Evolutionary conservation across 2,329 filamentous ascomycete genomes (phyloP), one percentile per base, ranked within the genome.

Genomic region (Pseudogymnoascus sp.): DNA sequence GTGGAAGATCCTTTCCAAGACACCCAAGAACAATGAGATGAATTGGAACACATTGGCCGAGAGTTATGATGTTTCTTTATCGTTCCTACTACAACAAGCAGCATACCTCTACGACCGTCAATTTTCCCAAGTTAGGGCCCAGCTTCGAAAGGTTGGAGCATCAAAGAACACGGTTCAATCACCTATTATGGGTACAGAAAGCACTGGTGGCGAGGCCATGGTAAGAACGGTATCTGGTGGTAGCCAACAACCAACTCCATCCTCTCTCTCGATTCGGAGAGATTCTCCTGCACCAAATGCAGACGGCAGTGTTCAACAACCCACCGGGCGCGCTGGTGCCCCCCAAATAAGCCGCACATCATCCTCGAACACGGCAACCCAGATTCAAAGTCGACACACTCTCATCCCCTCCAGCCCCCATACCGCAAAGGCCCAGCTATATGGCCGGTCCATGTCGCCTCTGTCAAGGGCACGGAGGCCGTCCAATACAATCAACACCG

Each of bases 101-200:
- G 92, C 91, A 74, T 96, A 92, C 84, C 84, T 97, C 5, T 96
- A 95, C 71, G 93, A 97, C 73, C 83, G 90, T 60, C 91, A 97
- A 77, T 84, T 96, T 28, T 90, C 90, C 0, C 91, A 97, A 73
- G 90, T 97, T 58, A 86, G 91, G 67, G 92, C 90, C 18, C 92
- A 97, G 76, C 91, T 97, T 79, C 86, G 90, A 65, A 95, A 88
- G 72, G 85, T 88, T 45, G 85, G 83, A 2, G 82, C 81, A 5
- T 80, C 81, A 61, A 82, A 82, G 63, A 73, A 77, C 63, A 76
- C 79, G 16, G 80, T 81, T 1, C 80, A 83, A 1, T 86, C 86
- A 1, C 84, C 86, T 1, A 71, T 82, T 14, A 83, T 82, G 14
- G 79, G 80, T 33, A 74, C 79, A 63, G 67, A 70, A 70, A 68